These are phyloP conservation scores for Cladosporium sp. DNA, from an alignment of 2,329 filamentous ascomycete species.

Conservation along the genomic window DNA sequence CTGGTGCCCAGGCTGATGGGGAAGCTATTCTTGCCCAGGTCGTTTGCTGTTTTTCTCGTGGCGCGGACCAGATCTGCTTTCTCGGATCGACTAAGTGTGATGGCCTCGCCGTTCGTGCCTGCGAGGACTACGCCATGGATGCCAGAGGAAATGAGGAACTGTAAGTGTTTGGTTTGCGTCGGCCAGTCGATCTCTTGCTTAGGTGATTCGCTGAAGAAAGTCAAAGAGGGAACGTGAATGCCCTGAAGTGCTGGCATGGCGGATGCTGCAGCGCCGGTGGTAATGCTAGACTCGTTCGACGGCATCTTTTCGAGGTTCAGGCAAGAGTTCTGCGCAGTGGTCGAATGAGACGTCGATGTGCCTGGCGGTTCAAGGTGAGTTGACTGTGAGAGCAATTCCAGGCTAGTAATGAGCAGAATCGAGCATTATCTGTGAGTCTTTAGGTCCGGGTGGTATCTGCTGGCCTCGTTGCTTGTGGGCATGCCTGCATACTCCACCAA, in stretches of 20 bases:
- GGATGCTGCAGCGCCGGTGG: background rate
- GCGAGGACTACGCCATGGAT: constrained; percentile 45
- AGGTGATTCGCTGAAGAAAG: constrained; percentile 46
- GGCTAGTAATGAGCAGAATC: no score
- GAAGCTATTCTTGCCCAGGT: constrained; percentile 29
- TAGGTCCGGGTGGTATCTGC: no score
- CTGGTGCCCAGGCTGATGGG: constrained; percentile 39
- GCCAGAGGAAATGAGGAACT: constrained; percentile 49
- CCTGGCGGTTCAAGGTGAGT: no score
- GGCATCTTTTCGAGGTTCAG: constrained; percentile 18
- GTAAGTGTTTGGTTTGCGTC: constrained; percentile 47
- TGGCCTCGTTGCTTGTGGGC: no score
- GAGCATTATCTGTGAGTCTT: no score
- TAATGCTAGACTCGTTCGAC: constrained; percentile 22
- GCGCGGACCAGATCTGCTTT: constrained; percentile 35
- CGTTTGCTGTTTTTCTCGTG: constrained; percentile 33
- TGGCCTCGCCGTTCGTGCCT: constrained; percentile 43
- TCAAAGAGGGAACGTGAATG: constrained; percentile 52
- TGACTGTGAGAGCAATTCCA: no score
- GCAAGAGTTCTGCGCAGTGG: background rate
- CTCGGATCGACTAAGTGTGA: constrained; percentile 35
- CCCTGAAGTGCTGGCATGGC: constrained; percentile 40
- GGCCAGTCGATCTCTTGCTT: constrained; percentile 52
- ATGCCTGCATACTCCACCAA: no score
- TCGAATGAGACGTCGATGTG: no score